Conservation (phyloP, 371 early-diverging fungal genomes). For the Rhizopus microsporus region DNA sequence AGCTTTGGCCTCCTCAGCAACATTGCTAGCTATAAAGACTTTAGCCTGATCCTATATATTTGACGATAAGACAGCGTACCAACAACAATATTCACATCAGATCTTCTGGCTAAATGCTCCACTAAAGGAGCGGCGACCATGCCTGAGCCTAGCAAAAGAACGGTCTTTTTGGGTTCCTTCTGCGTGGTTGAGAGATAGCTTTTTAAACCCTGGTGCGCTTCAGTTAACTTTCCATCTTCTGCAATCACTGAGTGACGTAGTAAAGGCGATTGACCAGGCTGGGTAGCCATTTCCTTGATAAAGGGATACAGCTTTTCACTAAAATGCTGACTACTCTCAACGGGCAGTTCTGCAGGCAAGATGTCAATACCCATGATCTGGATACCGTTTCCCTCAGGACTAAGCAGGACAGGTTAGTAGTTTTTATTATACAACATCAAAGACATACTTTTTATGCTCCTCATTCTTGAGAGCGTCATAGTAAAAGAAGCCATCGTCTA, state of each 20-base stretch:
- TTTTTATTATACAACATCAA: conserved; percentile 1
- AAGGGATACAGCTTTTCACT: conserved; percentile 82
- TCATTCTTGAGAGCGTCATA: conserved; percentile 76
- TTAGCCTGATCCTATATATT: not conserved
- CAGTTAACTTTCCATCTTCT: conserved; percentile 63
- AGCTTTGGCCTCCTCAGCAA: conserved; percentile 64
- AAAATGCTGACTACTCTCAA: conserved; percentile 93
- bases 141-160: conserved; percentile 91
- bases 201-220: conserved; percentile 54
- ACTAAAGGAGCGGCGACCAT: conserved; percentile 92
- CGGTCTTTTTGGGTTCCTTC: conserved; percentile 37
- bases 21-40: conserved; percentile 71
- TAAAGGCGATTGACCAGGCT: conserved; percentile 24
- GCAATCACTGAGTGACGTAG: conserved; percentile 82
- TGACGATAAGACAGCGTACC: conserved; percentile 37
- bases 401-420: conserved; percentile 13
- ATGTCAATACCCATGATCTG: conserved; percentile 97
- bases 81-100: conserved; percentile 74
- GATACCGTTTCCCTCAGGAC: conserved; percentile 79
- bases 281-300: conserved; percentile 74
- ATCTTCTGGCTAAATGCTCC: conserved; percentile 70
- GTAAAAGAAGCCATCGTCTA: conserved; percentile 91
- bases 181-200: conserved; percentile 21
- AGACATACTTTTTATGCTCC: conserved; percentile 74
- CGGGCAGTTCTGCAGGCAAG: conserved; percentile 93